Evolutionary conservation across 1,284 basidiomycete species (phyloP).

Genomic region (Vanrija sp.): DNA sequence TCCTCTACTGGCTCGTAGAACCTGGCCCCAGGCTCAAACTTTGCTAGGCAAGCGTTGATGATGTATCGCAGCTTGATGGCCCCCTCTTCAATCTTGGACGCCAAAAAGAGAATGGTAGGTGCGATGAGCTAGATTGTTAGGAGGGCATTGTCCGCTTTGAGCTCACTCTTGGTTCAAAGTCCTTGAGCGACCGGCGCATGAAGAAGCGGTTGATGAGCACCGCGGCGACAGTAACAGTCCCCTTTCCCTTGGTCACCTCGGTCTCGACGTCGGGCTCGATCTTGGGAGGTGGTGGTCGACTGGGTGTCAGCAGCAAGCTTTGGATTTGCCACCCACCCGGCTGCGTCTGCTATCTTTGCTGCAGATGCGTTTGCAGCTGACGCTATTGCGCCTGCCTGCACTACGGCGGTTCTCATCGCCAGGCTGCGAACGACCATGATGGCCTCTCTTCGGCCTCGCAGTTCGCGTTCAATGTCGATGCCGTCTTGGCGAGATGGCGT

Average conservation of each 20-base stretch:
- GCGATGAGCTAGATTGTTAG: constrained; percentile 67
- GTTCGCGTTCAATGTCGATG: constrained; percentile 25
- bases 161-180: constrained; percentile 57
- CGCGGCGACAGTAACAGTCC: constrained; percentile 68
- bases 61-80: constrained; percentile 38
- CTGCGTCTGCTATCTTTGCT: too few relatives aligned
- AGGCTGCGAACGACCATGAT: constrained; percentile 18
- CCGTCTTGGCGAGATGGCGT: constrained; percentile 35
- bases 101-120: constrained; percentile 82
- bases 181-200: constrained; percentile 83
- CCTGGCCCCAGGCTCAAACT: constrained; percentile 25
- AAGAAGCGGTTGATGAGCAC: constrained; percentile 92
- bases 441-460: constrained; percentile 24
- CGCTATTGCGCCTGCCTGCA: too few relatives aligned
- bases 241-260: constrained; percentile 18
- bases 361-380: too few relatives aligned
- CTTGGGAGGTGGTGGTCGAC: background rate
- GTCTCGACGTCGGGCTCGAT: constrained; percentile 12
- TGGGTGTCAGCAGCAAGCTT: background rate
- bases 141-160: background rate
- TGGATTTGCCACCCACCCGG: too few relatives aligned
- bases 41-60: constrained; percentile 32
- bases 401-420: constrained; percentile 10
- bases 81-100: constrained; percentile 64
- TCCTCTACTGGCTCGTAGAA: constrained; percentile 24